These are phyloP conservation scores for Cladophialophora chaetospira DNA, from an alignment of 2,329 filamentous ascomycete genomes.

Conservation along the genomic window DNA sequence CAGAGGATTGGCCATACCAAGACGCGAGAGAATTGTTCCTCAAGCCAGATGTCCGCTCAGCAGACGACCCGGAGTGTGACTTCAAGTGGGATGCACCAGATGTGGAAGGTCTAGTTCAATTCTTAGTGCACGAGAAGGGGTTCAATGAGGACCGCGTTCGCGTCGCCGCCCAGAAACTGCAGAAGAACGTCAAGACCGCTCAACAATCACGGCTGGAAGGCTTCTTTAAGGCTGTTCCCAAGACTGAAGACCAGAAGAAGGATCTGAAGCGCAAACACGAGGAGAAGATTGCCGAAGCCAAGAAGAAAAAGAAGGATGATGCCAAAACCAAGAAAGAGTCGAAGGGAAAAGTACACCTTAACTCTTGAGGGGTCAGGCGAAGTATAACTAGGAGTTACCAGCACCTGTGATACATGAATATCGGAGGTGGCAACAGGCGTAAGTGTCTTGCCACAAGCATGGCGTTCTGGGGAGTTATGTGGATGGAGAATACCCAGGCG, in stretches of 20 bases:
- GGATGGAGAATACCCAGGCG: constrained; percentile 4
- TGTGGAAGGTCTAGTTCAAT: constrained; percentile 84
- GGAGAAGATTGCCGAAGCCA: constrained; percentile 86
- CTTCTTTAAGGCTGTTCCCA: constrained; percentile 92
- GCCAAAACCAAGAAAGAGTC: constrained; percentile 93
- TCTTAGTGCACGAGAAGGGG: constrained; percentile 89
- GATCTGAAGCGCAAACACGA: constrained; percentile 90
- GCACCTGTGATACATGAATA: background rate
- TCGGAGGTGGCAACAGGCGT: background rate
- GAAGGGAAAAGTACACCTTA: constrained; percentile 79
- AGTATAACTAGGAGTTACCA: background rate
- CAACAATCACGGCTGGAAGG: constrained; percentile 92
- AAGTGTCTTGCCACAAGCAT: constrained; percentile 12
- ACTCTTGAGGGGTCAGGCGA: background rate
- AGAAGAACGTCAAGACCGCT: constrained; percentile 86
- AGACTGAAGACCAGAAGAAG: constrained; percentile 82
- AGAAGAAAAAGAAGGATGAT: constrained; percentile 92
- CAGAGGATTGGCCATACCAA: constrained; percentile 94
- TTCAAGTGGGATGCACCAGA: constrained; percentile 98
- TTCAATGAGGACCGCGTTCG: constrained; percentile 95
- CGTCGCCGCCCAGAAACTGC: constrained; percentile 71
- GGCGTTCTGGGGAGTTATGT: constrained; percentile 22
- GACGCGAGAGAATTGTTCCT: constrained; percentile 92
- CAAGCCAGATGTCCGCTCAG: constrained; percentile 80
- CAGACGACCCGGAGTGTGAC: constrained; percentile 84